Conservation (phyloP, 331 rosid species). For the Pyracantha coccinea region DNA sequence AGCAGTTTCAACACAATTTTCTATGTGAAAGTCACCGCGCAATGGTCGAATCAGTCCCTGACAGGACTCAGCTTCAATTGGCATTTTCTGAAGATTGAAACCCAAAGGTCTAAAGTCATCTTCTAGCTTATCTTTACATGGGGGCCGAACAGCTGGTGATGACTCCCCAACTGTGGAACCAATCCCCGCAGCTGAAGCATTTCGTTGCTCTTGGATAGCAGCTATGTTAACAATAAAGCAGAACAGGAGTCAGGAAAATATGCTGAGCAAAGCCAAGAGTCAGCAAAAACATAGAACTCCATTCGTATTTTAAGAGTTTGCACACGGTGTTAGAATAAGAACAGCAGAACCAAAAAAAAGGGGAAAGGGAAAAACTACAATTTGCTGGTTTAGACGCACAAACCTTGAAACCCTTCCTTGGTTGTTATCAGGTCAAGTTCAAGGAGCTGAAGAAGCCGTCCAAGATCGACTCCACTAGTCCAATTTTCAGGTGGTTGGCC, state of each 20-base stretch:
- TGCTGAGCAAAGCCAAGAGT: conserved; percentile 2
- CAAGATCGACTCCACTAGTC: conserved; percentile 99
- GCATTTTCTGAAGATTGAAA: conserved; percentile 41
- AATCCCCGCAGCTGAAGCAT: conserved; percentile 53
- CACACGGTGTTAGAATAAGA: neutral
- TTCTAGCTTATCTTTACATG: conserved; percentile 45
- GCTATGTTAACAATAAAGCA: conserved; percentile 33
- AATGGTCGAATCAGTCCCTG: conserved; percentile 29
- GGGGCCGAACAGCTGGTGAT: conserved; percentile 43
- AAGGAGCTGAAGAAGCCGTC: conserved; percentile 90
- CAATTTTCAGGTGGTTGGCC: conserved; percentile 94
- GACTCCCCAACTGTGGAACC: conserved; percentile 87
- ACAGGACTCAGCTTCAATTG: conserved; percentile 40
- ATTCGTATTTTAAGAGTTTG: neutral
- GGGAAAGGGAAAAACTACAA: neutral
- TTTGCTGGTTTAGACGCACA: conserved; percentile 22
- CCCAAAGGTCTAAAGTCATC: conserved; percentile 45
- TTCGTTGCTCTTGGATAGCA: conserved; percentile 50
- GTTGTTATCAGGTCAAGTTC: conserved; percentile 91
- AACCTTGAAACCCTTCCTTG: conserved; percentile 73
- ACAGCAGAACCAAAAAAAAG: neutral
- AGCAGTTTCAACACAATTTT: conserved; percentile 38
- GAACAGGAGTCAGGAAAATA: conserved; percentile 10
- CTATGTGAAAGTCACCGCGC: conserved; percentile 33
- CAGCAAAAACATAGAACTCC: conserved; percentile 16